Percentiles rank a stretch among this genome's conserved stretches.
Conservation (phyloP, 192 early-diverging fungal species). For the Entomortierella chlamydospora region DNA sequence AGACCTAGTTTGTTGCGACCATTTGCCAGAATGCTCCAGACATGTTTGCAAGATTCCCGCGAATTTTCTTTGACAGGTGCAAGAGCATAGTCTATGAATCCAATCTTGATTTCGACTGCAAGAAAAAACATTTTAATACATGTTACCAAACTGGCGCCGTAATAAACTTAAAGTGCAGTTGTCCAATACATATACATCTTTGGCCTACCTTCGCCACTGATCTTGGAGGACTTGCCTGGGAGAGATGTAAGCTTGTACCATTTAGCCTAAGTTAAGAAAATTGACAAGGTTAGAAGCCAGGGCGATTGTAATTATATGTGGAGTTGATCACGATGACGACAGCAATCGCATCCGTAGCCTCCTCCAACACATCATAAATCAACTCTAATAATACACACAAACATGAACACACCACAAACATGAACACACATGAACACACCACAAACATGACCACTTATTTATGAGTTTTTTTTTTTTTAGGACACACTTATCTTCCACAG, state of each 20-base stretch:
- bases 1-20: conserved; percentile 26
- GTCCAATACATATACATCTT: background rate
- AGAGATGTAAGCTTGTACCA: conserved; percentile 47
- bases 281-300: background rate
- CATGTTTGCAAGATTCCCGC: conserved; percentile 16
- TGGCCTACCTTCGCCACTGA: conserved; percentile 42
- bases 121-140: background rate
- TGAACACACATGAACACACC: too few species aligned
- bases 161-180: background rate
- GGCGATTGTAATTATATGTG: background rate
- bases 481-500: too few species aligned
- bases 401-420: background rate
- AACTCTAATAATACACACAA: too few species aligned
- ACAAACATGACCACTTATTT: background rate
- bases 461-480: too few species aligned
- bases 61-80: conserved; percentile 20
- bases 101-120: conserved; percentile 46
- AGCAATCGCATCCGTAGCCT: too few species aligned
- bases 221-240: conserved; percentile 29
- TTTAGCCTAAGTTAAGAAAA: conserved; percentile 33
- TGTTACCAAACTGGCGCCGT: background rate
- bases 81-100: conserved; percentile 31
- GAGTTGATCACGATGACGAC: too few species aligned
- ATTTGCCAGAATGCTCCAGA: conserved; percentile 19
- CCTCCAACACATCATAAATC: too few species aligned